Evolutionary conservation across 1,139 yeast genomes (phyloP).

Genomic region (Yamadazyma taylorii): DNA sequence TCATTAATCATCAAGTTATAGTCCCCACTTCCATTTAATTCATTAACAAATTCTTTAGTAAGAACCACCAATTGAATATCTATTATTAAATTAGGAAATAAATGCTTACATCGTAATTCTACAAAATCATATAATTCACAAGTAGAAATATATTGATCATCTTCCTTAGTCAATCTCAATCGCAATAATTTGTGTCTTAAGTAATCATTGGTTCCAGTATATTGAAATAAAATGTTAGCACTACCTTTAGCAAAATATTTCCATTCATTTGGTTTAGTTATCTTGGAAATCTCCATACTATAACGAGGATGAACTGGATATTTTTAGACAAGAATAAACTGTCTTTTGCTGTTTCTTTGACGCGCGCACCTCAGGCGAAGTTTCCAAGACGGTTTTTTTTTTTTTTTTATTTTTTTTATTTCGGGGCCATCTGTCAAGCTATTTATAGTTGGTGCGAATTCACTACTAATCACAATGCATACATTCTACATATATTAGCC

Average conservation of each 20-base stretch:
- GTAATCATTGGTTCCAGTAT: slow-evolving; percentile 38
- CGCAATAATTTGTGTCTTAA: slow-evolving; percentile 38
- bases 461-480: no score
- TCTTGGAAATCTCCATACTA: slow-evolving; percentile 41
- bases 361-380: no score
- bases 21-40: slow-evolving; percentile 28
- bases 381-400: no score
- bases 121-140: slow-evolving; percentile 45
- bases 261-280: slow-evolving; percentile 45
- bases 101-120: slow-evolving; percentile 40
- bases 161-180: slow-evolving; percentile 36
- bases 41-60: slow-evolving; percentile 33
- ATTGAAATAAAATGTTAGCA: slow-evolving; percentile 46
- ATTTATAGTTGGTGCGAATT: no score
- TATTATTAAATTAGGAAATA: slow-evolving; percentile 40
- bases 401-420: no score
- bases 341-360: no score
- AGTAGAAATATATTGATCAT: slow-evolving; percentile 43
- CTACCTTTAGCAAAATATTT: slow-evolving; percentile 45
- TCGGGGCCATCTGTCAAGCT: no score
- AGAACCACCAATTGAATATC: slow-evolving; percentile 42
- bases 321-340: no score
- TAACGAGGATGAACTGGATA: no score
- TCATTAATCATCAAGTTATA: slow-evolving; percentile 36
- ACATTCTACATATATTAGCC: no score